These are phyloP conservation scores for Hemileia vastatrix DNA, from an alignment of 1,284 basidiomycete genomes.

Conservation along the genomic window DNA sequence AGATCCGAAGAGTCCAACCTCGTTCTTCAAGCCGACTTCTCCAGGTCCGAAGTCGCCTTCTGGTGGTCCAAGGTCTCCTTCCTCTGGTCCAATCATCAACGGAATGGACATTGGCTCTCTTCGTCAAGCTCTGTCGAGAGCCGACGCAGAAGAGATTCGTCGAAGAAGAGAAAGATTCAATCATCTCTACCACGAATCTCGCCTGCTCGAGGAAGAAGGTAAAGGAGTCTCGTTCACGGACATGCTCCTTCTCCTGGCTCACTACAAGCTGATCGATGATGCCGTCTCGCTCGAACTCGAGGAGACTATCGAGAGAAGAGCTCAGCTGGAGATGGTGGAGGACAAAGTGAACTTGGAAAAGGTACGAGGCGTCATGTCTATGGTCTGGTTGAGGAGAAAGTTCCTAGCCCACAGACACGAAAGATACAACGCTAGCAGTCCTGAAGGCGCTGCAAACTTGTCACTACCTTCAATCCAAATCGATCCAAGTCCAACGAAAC, in stretches of 20 bases:
- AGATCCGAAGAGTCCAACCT: constrained; percentile 3
- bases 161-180: constrained; percentile 61
- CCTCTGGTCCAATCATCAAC: constrained; percentile 35
- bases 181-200: constrained; percentile 72
- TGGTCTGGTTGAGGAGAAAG: constrained; percentile 33
- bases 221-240: constrained; percentile 81
- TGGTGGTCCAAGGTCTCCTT: neutral
- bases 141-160: constrained; percentile 59
- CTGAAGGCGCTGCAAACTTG: neutral
- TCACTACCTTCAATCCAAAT: neutral
- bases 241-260: constrained; percentile 78
- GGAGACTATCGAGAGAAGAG: constrained; percentile 38
- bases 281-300: constrained; percentile 44
- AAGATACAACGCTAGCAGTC: neutral
- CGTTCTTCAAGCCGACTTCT: neutral
- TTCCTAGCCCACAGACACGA: constrained; percentile 29
- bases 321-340: constrained; percentile 34
- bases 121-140: constrained; percentile 52
- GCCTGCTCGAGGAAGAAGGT: constrained; percentile 56
- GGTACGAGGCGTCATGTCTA: constrained; percentile 34
- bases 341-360: constrained; percentile 35
- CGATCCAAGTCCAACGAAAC: neutral
- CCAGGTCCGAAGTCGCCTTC: neutral
- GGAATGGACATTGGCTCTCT: constrained; percentile 62
- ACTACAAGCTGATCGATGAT: constrained; percentile 84